Evolutionary conservation across 106 monocot genomes (phyloP), one percentile per base, ranked within the genome.

Genomic region (Apostasia ramifera): DNA sequence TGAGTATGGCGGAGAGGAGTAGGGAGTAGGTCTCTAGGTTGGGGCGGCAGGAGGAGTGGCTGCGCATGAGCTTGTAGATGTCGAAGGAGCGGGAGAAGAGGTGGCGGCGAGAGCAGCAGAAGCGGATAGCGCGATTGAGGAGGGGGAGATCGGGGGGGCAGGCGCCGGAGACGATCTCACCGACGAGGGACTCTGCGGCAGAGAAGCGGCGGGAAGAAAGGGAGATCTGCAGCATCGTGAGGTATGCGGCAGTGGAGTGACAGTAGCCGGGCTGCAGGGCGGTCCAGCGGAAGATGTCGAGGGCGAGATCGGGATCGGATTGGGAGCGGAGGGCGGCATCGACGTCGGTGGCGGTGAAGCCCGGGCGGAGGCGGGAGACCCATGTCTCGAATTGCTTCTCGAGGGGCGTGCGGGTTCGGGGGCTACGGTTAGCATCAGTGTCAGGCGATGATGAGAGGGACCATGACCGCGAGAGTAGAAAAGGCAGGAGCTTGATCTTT

Each of bases 241-340:
- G 73, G 84, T 98, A 92, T 53, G 77, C 72, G 51, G 70, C 41
- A 13, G 89, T 40, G 39, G 68, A 44, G 77, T 84, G 92, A 61
- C 84, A 85, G 81, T 82, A 89, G 15, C 74, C 71, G 42, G 78
- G 90, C 48, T 68, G 87, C 59, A 76, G 75, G 49, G 81, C 45
- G 47, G 85, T 61, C 94, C 94, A 94, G 7, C 94, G 91, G 88
- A 94, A 94, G 75, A 94, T 66, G 79, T 91, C 91, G 68, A 88
- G 76, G 59, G 88, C 87, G 69, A 94, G 81, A 67, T 94, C 87
- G 47, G 94, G 88, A 61, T 94, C 91, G 44, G 78, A 37, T 40
- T 75, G 77, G 66, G 83, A 65, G 47, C 58, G 67, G 61, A 90
- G 67, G 55, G 89, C 84, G 47, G 60, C 52, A 40, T 68, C 80